Evolutionary conservation across 129 eudicot species (phyloP).

Genomic region (Glebionis coronaria): DNA sequence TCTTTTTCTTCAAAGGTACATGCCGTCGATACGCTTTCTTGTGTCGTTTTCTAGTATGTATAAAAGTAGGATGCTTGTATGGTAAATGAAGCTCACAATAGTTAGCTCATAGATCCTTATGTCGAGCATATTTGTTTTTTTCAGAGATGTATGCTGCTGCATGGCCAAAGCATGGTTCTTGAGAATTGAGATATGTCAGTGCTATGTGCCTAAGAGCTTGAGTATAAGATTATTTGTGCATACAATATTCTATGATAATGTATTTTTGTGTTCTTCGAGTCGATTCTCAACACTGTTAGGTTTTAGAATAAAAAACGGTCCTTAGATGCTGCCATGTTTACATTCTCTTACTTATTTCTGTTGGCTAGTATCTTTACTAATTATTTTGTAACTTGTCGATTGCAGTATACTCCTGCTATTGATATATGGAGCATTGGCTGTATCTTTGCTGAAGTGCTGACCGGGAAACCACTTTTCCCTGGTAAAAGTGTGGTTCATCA

Average conservation of each 20-base stretch:
- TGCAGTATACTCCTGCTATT: conserved; percentile 98
- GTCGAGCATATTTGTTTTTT: conserved; percentile 27
- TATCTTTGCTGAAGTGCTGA: conserved; percentile 89
- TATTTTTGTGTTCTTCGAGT: conserved; percentile 13
- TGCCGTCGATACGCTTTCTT: conserved; percentile 3
- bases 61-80: conserved; percentile 17
- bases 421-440: conserved; percentile 99
- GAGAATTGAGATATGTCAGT: conserved; percentile 10
- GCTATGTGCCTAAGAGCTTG: too few relatives aligned
- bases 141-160: conserved; percentile 38
- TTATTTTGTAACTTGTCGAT: conserved; percentile 8
- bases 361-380: background rate
- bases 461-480: conserved; percentile 90
- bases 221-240: conserved; percentile 12
- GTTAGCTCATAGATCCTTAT: conserved; percentile 27
- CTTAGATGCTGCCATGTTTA: conserved; percentile 14
- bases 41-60: conserved; percentile 4
- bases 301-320: background rate
- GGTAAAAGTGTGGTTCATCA: conserved; percentile 99
- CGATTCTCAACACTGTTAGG: background rate
- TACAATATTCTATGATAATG: background rate
- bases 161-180: conserved; percentile 36
- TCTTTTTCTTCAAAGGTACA: conserved; percentile 89
- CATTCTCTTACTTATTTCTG: background rate
- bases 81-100: conserved; percentile 15